Base-by-base conservation (phyloP, 2,329 filamentous ascomycete genomes). In the Helminthosporium solani region DNA sequence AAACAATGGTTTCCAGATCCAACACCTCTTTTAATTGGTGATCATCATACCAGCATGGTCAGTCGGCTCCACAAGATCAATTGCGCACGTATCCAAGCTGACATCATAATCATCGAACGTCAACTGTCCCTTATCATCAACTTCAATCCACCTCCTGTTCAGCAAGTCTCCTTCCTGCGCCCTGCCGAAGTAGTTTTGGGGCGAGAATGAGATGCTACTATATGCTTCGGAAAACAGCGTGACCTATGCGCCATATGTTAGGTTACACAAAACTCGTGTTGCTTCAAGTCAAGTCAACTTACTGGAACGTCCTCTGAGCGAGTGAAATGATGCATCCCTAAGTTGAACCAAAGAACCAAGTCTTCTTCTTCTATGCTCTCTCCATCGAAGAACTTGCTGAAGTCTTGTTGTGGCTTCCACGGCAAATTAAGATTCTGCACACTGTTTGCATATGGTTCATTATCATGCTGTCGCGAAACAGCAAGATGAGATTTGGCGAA, bases 381-480 rank as follows among this genome's bases (percentile, higher is more conserved):
- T 25, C 63, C 68, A 49, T 78, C 62, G 38, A 77, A 75, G 61
- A 79, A 78, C 20, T 72, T 68, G 43, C 60, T 58, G 51, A 81
- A 80, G 56, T 80, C 67, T 33, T 75, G 66, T 40, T 71, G 68
- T 7, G 74, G 74, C 46, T 73, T 70, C 35, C 62, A 58, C 15
- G 68, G 70, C 11, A 68, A 53, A 33, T 67, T 67, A 21, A 58
- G 52, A 37, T 72, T 73, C 40, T 70, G 67, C 0, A 70, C 59
- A 19, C 63, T 62, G 7, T 68, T 68, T 7, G 60, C 61, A 19
- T 57, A 64, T 1, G 67, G 68, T 57, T 79, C 75, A 0, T 56
- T 71, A 52, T 79, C 77, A 54, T 78, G 71, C 31, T 76, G 75
- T 7, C 62, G 57, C 15, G 71, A 71, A 16, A 77, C 65, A 14